Conservation (phyloP, 495 filamentous ascomycete genomes). For the Aspergillus carlsbadensis region DNA sequence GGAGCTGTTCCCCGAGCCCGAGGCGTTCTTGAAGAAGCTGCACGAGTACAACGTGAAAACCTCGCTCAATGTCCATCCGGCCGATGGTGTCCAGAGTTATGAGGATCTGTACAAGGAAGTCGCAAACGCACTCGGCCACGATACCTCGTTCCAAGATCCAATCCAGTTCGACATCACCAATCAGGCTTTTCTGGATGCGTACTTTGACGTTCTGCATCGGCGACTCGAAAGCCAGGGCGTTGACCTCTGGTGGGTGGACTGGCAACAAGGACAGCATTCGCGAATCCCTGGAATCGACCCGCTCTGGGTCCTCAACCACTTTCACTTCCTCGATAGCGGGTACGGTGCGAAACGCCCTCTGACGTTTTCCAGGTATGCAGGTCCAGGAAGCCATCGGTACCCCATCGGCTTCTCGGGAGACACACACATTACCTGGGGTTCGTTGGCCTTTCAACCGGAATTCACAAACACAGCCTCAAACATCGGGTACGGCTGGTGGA, state of each 20-base stretch:
- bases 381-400: slow-evolving; percentile 58
- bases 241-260: slow-evolving; percentile 65
- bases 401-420: slow-evolving; percentile 63
- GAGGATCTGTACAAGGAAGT: slow-evolving; percentile 55
- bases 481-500: slow-evolving; percentile 66
- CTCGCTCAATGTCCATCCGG: slow-evolving; percentile 58
- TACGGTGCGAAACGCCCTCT: slow-evolving; percentile 25
- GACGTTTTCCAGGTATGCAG: slow-evolving; percentile 56
- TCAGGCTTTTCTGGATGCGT: slow-evolving; percentile 53
- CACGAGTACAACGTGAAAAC: slow-evolving; percentile 44
- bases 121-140: slow-evolving; percentile 44
- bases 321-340: slow-evolving; percentile 52
- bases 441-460: slow-evolving; percentile 59
- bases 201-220: slow-evolving; percentile 54
- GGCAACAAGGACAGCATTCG: slow-evolving; percentile 57
- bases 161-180: slow-evolving; percentile 55
- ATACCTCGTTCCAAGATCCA: slow-evolving; percentile 42
- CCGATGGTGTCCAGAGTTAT: slow-evolving; percentile 48
- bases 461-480: slow-evolving; percentile 63
- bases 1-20: slow-evolving; percentile 53
- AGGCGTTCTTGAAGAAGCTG: slow-evolving; percentile 40
- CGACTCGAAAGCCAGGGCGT: slow-evolving; percentile 47
- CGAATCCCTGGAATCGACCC: slow-evolving; percentile 56
- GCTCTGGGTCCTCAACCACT: slow-evolving; percentile 63
- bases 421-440: slow-evolving; percentile 53